These are phyloP conservation scores for Alnus glutinosa DNA, from an alignment of 306 rosid genomes.

Conservation along the genomic window DNA sequence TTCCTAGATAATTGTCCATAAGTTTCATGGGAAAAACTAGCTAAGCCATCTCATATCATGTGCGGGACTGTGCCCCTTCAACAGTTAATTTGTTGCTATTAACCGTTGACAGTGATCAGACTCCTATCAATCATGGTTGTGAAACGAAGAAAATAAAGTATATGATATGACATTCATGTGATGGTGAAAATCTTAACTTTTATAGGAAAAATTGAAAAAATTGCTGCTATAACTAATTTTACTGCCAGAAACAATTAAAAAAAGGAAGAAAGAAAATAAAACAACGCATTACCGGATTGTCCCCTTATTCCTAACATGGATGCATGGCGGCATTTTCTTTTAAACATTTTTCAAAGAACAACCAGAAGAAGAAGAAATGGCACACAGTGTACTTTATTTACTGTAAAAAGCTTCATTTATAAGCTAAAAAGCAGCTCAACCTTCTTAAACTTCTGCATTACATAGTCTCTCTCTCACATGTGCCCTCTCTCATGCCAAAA, in stretches of 20 bases:
- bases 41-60: constrained; percentile 26
- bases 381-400: not conserved
- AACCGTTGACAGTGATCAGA: constrained; percentile 30
- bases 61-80: not conserved
- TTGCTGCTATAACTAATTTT: not conserved
- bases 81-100: not conserved
- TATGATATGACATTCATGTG: constrained; percentile 11
- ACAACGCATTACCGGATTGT: not conserved
- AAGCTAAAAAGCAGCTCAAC: not conserved
- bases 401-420: not conserved
- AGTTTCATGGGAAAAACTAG: constrained; percentile 17
- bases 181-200: not conserved
- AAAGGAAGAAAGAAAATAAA: not conserved
- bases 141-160: constrained; percentile 6
- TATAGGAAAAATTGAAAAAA: not conserved
- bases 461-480: constrained; percentile 27
- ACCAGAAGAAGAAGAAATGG: not conserved
- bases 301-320: not conserved
- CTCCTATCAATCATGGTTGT: constrained; percentile 23
- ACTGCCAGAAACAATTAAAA: not conserved
- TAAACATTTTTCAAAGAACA: not conserved
- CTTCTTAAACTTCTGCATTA: constrained; percentile 13
- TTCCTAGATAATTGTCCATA: not conserved
- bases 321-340: not conserved
- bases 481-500: constrained; percentile 31